A percentile compares a stretch with the other conserved stretches of the same genome.
Conservation (phyloP, 768 basidiomycete species). For the Kwoniella newhampshirensis region DNA sequence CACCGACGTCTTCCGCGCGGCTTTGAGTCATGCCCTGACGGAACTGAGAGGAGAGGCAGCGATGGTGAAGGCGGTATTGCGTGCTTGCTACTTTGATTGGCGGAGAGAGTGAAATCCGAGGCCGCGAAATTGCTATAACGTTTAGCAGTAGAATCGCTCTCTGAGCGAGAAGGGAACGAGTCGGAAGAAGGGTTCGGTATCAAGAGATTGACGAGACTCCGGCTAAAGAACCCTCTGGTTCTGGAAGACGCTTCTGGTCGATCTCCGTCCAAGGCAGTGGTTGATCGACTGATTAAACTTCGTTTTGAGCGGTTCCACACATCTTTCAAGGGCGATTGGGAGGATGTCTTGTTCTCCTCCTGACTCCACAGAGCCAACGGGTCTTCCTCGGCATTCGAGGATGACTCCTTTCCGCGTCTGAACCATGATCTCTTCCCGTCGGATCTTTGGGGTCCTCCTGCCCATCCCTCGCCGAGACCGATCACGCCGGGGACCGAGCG, state of each 20-base stretch:
- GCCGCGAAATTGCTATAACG: slow-evolving; percentile 4
- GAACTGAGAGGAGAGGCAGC: slow-evolving; percentile 1
- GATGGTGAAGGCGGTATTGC: slow-evolving; percentile 14
- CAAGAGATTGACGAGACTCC: slow-evolving; percentile 9
- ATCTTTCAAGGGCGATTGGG: slow-evolving; percentile 5
- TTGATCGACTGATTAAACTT: slow-evolving; percentile 10
- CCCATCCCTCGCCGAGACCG: slow-evolving; percentile 47
- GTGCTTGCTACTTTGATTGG: background rate
- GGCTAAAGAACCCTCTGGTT: slow-evolving; percentile 7
- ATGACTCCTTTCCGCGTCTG: background rate
- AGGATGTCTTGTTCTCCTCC: background rate
- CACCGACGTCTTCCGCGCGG: background rate
- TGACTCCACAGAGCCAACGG: slow-evolving; percentile 15
- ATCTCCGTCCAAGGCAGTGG: slow-evolving; percentile 1
- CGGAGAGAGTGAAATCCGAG: background rate
- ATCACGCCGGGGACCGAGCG: slow-evolving; percentile 39
- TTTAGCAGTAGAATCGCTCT: background rate
- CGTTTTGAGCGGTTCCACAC: slow-evolving; percentile 19
- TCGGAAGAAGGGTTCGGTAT: slow-evolving; percentile 1
- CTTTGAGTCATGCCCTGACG: background rate
- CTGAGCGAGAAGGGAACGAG: background rate
- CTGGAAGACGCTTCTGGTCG: background rate
- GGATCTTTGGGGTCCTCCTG: slow-evolving; percentile 29
- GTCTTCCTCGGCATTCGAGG: background rate
- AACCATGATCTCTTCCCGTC: slow-evolving; percentile 13